Percentiles rank a stretch among this genome's conserved stretches.
phyloP scores from a whole-genome alignment of 2,329 filamentous ascomycete genomes.

The Byssoonygena ceratinophila region DNA sequence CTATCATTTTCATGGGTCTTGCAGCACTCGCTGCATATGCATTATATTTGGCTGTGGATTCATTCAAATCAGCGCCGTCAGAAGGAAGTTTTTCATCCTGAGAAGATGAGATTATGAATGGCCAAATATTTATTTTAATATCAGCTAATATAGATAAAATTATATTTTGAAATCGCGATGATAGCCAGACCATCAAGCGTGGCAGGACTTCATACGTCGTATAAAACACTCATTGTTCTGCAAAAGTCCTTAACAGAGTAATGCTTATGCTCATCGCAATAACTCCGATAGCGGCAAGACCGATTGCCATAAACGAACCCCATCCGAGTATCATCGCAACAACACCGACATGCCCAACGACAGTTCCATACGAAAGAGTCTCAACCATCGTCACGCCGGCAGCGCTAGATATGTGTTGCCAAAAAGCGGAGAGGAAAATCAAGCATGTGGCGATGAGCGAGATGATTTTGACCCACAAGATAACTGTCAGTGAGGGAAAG shows the following conservation, averaged over 20 bases:
- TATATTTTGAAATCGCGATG: no score
- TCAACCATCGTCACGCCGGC: neutral
- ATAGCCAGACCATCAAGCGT: no score
- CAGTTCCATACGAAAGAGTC: neutral
- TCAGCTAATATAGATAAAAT: no score
- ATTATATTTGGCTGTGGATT: neutral
- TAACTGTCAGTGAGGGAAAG: neutral
- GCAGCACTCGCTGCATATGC: neutral
- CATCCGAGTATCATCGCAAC: neutral
- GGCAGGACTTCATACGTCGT: no score
- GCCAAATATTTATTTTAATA: no score
- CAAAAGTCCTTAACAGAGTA: neutral
- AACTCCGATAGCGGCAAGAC: neutral
- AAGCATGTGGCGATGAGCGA: neutral
- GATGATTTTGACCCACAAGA: neutral
- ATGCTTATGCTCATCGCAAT: neutral
- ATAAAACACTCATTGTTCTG: neutral
- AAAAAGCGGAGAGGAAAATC: neutral
- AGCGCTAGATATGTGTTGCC: neutral
- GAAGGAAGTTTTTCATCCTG: neutral
- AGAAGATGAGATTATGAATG: no score
- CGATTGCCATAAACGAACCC: neutral
- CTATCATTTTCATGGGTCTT: slow-evolving; percentile 4
- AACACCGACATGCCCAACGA: neutral
- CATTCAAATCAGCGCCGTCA: neutral